Conservation (phyloP, 1,139 yeast genomes). For the Zygoascus meyerae region DNA sequence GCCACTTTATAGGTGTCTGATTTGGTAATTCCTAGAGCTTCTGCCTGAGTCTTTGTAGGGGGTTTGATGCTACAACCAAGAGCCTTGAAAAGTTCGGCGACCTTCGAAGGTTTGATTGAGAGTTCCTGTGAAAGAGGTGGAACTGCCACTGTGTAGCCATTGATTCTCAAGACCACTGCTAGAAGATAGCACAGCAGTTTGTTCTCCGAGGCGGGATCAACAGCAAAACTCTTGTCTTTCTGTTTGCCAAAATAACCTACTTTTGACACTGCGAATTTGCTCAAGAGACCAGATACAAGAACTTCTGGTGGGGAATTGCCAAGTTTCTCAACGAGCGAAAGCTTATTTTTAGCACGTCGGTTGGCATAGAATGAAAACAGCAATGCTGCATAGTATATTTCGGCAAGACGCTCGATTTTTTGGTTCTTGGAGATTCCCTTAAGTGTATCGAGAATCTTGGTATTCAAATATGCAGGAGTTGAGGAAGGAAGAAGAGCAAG, state of each 20-base stretch:
- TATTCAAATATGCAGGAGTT: slow-evolving; percentile 49
- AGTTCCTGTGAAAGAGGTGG: slow-evolving; percentile 82
- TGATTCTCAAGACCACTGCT: slow-evolving; percentile 67
- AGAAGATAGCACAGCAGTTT: slow-evolving; percentile 74
- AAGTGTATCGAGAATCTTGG: slow-evolving; percentile 30
- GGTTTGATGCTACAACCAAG: slow-evolving; percentile 77
- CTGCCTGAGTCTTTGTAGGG: slow-evolving; percentile 75
- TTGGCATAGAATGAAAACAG: slow-evolving; percentile 73
- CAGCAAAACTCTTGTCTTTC: slow-evolving; percentile 54
- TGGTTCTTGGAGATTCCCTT: slow-evolving; percentile 38
- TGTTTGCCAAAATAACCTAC: slow-evolving; percentile 66
- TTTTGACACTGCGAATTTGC: slow-evolving; percentile 60
- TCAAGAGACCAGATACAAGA: slow-evolving; percentile 66
- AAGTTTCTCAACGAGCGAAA: slow-evolving; percentile 53
- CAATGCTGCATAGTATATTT: slow-evolving; percentile 72
- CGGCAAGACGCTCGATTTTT: slow-evolving; percentile 54
- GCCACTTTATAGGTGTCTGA: slow-evolving; percentile 75
- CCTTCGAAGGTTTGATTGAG: slow-evolving; percentile 70
- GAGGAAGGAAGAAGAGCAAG: slow-evolving; percentile 49
- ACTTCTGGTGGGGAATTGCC: slow-evolving; percentile 64
- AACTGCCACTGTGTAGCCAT: slow-evolving; percentile 67
- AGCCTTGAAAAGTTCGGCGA: slow-evolving; percentile 64
- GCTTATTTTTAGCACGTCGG: slow-evolving; percentile 59
- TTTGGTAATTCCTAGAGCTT: slow-evolving; percentile 72
- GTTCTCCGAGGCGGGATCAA: slow-evolving; percentile 86